Conservation (phyloP, 306 rosid species). For the Bauhinia variegata region DNA sequence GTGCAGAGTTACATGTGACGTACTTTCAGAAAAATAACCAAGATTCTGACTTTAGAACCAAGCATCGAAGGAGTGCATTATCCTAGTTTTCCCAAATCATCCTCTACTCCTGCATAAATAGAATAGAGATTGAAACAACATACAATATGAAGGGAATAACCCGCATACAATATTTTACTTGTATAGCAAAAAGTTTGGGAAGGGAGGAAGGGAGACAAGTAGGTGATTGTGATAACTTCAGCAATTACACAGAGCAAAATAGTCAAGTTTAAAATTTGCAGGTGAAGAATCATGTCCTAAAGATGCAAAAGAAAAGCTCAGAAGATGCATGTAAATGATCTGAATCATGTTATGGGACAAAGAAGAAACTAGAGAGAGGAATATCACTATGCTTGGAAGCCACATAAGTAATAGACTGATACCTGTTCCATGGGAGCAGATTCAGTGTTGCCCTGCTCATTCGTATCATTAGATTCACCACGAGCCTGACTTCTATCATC, state of each 20-base stretch:
- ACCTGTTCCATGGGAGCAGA: slow-evolving; percentile 81
- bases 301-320: slow-evolving; percentile 14
- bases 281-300: neutral
- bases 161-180: neutral
- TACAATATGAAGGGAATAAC: neutral
- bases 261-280: neutral
- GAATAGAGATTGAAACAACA: neutral
- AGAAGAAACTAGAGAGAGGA: neutral
- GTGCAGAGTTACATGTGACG: neutral
- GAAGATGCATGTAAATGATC: neutral
- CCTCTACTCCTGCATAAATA: slow-evolving; percentile 41
- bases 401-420: neutral
- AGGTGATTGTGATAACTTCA: neutral
- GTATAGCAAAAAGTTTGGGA: too few relatives aligned
- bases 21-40: slow-evolving; percentile 12
- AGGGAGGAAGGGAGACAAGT: neutral
- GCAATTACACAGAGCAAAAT: neutral
- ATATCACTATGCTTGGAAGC: neutral
- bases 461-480: slow-evolving; percentile 50
- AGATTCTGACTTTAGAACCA: slow-evolving; percentile 22
- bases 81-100: slow-evolving; percentile 13
- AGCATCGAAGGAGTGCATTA: slow-evolving; percentile 6
- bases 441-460: slow-evolving; percentile 53
- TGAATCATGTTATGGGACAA: neutral
- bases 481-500: slow-evolving; percentile 37